These are phyloP conservation scores for Nitzschia sp. DNA, from an alignment of 108 stramenopile genomes.

Conservation along the genomic window DNA sequence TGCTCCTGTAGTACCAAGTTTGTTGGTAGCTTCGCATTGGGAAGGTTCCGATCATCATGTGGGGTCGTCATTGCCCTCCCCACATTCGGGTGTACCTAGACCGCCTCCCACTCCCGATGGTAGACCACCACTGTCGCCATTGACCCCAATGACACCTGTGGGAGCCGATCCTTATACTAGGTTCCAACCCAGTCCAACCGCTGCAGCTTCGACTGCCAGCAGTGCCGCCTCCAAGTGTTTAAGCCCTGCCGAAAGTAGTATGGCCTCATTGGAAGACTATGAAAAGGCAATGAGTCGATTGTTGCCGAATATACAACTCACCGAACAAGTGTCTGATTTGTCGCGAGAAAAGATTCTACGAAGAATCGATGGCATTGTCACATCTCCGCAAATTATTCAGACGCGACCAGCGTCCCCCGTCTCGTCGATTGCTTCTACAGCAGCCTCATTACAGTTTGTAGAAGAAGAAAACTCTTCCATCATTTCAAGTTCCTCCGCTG, in stretches of 20 bases:
- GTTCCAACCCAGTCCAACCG: too few species aligned
- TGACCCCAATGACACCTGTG: background rate
- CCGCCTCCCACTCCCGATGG: background rate
- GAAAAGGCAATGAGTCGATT: constrained; percentile 29
- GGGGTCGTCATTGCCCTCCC: too few species aligned
- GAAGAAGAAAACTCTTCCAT: constrained; percentile 6
- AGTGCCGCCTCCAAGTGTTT: background rate
- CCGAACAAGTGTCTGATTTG: background rate
- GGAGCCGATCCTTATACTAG: background rate
- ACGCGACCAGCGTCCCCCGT: constrained; percentile 1
- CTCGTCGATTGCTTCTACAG: background rate
- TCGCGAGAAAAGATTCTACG: constrained; percentile 33
- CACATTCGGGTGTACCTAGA: too few species aligned
- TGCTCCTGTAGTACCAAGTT: too few species aligned
- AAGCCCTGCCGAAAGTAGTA: constrained; percentile 25
- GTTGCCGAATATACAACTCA: constrained; percentile 4
- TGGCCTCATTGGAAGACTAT: constrained; percentile 37
- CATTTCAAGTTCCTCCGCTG: background rate
- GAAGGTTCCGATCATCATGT: too few species aligned
- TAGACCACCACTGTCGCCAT: constrained; percentile 5
- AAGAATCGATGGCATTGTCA: constrained; percentile 33
- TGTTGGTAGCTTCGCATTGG: too few species aligned
- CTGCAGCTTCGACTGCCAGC: background rate
- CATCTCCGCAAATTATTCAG: background rate
- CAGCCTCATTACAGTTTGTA: constrained; percentile 2